phyloP scores from a whole-genome alignment of 2,329 filamentous ascomycete genomes.

The Fusarium pseudonygamai region DNA sequence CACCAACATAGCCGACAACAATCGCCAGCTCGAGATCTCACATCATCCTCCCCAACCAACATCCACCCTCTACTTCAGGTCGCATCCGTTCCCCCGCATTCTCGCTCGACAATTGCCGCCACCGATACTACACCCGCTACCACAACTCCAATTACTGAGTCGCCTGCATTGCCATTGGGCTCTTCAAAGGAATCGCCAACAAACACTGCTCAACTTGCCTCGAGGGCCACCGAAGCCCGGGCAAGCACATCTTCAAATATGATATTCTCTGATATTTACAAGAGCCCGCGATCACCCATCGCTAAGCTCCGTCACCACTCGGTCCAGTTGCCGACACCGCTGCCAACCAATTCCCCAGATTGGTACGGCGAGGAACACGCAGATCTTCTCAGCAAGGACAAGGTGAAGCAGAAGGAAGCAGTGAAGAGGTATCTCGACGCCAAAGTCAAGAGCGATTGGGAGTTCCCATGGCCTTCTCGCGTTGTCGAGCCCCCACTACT shows the following conservation, averaged over 20 bases:
- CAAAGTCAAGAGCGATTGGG: constrained; percentile 68
- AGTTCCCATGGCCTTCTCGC: constrained; percentile 64
- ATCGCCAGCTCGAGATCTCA: constrained; percentile 30
- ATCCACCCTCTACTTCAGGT: constrained; percentile 37
- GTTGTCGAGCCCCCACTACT: constrained; percentile 16
- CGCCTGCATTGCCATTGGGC: constrained; percentile 15
- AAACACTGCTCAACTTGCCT: constrained; percentile 20
- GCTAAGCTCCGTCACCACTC: constrained; percentile 58
- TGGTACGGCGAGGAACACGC: constrained; percentile 64
- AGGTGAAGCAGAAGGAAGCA: constrained; percentile 69
- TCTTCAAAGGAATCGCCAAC: constrained; percentile 7
- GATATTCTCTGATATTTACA: constrained; percentile 70
- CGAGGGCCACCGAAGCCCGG: constrained; percentile 32
- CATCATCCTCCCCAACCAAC: constrained; percentile 30
- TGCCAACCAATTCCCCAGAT: constrained; percentile 44
- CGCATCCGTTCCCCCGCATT: constrained; percentile 36
- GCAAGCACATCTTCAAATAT: constrained; percentile 48
- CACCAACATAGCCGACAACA: background rate
- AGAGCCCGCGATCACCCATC: constrained; percentile 62
- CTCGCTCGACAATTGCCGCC: constrained; percentile 33
- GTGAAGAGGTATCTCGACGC: constrained; percentile 64
- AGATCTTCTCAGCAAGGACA: constrained; percentile 70
- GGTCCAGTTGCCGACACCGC: constrained; percentile 44
- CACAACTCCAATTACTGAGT: constrained; percentile 21
- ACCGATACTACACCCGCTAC: constrained; percentile 21